phyloP scores from a whole-genome alignment of 2,329 filamentous ascomycete genomes.

The Alternaria burnsii region DNA sequence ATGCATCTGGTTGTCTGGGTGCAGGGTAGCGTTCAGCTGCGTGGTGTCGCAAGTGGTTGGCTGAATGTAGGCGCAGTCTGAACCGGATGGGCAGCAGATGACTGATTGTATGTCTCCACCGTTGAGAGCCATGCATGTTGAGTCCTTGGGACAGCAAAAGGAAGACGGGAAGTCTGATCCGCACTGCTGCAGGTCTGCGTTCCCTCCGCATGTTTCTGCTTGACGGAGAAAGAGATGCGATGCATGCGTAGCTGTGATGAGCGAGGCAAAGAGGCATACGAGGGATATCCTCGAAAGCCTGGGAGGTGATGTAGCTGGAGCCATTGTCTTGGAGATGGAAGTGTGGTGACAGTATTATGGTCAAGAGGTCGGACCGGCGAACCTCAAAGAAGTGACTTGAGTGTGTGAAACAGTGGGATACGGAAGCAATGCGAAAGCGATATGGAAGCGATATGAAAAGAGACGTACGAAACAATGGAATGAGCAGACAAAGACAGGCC shows the following conservation, averaged over 20 bases:
- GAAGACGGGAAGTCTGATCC: conserved; percentile 64
- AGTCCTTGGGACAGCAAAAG: conserved; percentile 70
- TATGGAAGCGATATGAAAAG: conserved; percentile 6
- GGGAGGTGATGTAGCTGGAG: conserved; percentile 34
- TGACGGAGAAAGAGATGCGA: conserved; percentile 42
- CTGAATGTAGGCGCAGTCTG: conserved; percentile 67
- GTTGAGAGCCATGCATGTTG: conserved; percentile 66
- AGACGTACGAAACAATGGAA: conserved; percentile 12
- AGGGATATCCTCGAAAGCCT: conserved; percentile 46
- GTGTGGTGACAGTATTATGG: conserved; percentile 6
- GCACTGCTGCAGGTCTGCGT: conserved; percentile 61
- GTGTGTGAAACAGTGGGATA: conserved; percentile 7
- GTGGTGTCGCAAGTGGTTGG: conserved; percentile 71
- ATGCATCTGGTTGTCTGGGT: conserved; percentile 70
- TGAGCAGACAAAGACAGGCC: conserved; percentile 16
- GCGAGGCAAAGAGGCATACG: conserved; percentile 41
- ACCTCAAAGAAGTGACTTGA: conserved; percentile 17
- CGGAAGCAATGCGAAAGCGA: background rate
- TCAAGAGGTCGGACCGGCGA: conserved; percentile 20
- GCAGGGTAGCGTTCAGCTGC: conserved; percentile 66
- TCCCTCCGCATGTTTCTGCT: conserved; percentile 60
- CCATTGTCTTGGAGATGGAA: conserved; percentile 32
- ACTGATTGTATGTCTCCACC: conserved; percentile 70
- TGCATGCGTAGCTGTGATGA: conserved; percentile 35
- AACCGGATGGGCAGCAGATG: conserved; percentile 72